Evolutionary conservation across 805 yeast genomes (phyloP).

Genomic region (Alloascoidea hylecoeti): DNA sequence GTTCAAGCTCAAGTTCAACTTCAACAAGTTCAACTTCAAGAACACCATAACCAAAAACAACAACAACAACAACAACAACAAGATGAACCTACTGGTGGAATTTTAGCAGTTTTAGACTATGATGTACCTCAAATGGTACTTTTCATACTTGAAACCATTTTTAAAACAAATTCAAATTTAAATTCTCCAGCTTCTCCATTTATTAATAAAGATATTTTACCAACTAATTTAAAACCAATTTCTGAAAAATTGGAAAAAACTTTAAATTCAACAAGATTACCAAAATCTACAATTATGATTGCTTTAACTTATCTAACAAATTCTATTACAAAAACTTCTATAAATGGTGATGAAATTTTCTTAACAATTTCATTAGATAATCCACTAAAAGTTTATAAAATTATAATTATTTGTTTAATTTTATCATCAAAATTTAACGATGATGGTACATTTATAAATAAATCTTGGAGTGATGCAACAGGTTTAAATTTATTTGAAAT

Average conservation of each 20-base stretch:
- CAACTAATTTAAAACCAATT: no score
- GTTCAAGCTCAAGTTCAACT: no score
- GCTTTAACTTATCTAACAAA: constrained; percentile 71
- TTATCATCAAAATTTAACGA: constrained; percentile 91
- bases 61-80: no score
- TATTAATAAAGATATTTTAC: neutral
- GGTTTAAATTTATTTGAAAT: constrained; percentile 50
- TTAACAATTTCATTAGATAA: no score
- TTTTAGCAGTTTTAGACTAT: neutral
- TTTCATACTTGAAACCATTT: neutral
- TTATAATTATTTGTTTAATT: constrained; percentile 53
- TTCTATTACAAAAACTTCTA: constrained; percentile 23
- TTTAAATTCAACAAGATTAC: constrained; percentile 46
- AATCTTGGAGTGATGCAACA: constrained; percentile 94
- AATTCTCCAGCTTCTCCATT: neutral
- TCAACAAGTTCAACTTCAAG: no score
- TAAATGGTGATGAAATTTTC: constrained; percentile 7
- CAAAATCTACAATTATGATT: constrained; percentile 69
- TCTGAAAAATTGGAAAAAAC: neutral
- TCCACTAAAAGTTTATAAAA: no score
- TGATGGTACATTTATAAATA: constrained; percentile 91
- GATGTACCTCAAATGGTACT: neutral
- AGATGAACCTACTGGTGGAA: no score
- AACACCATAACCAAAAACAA: no score
- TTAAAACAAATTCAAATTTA: neutral